Percentiles rank a stretch among this genome's conserved stretches.
Conservation (phyloP, 495 filamentous ascomycete genomes). For the Podospora tetraspora region DNA sequence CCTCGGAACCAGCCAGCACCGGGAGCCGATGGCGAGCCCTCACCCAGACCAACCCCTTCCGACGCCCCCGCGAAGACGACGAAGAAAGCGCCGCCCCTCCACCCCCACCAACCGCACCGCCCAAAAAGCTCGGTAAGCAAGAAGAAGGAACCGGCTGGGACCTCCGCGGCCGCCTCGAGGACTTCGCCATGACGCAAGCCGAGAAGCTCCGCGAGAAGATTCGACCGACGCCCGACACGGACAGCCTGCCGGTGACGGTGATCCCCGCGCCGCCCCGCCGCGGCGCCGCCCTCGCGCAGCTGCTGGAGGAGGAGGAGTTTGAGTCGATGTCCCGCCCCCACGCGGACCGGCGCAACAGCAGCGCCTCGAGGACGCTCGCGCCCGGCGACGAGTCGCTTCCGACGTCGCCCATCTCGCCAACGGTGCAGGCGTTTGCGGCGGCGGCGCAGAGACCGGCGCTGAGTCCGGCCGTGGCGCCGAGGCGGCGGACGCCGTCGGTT, state of each 20-base stretch:
- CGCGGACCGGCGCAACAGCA: slow-evolving; percentile 11
- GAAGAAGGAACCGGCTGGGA: slow-evolving; percentile 36
- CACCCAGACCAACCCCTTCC: slow-evolving; percentile 20
- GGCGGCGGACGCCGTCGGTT: background rate
- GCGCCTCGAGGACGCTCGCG: slow-evolving; percentile 8
- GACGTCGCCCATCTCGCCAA: slow-evolving; percentile 1
- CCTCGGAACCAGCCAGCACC: slow-evolving; percentile 9
- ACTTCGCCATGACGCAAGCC: slow-evolving; percentile 44
- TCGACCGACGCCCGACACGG: slow-evolving; percentile 43
- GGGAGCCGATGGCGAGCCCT: slow-evolving; percentile 28
- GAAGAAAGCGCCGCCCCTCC: slow-evolving; percentile 8
- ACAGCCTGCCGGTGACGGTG: slow-evolving; percentile 45
- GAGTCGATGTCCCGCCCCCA: slow-evolving; percentile 1
- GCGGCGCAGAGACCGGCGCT: background rate
- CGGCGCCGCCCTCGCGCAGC: slow-evolving; percentile 41
- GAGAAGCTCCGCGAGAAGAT: slow-evolving; percentile 42
- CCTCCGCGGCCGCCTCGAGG: slow-evolving; percentile 39
- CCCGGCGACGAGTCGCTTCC: slow-evolving; percentile 3
- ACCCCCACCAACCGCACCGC: background rate
- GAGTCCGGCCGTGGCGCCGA: background rate
- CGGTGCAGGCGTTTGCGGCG: background rate
- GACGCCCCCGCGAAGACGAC: slow-evolving; percentile 19
- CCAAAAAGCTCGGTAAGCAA: background rate
- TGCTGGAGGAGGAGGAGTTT: slow-evolving; percentile 39
- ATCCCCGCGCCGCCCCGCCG: slow-evolving; percentile 45